These are phyloP conservation scores for Globisporangium mamillatum DNA, from an alignment of 352 stramenopile species.

Conservation along the genomic window DNA sequence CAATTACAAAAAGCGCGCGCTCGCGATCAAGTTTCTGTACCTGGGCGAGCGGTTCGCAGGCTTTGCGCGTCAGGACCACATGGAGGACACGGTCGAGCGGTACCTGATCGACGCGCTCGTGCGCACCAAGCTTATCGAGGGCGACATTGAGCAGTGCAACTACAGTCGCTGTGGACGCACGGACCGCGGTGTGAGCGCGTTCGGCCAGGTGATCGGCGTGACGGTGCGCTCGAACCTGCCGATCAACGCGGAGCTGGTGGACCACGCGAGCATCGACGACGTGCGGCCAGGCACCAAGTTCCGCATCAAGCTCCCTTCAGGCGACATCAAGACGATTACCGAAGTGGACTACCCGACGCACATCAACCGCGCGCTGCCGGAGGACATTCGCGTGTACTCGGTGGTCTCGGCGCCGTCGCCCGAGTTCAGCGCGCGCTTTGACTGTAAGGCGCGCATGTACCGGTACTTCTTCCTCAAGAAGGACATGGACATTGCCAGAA, in stretches of 20 bases:
- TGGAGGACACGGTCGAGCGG: constrained; percentile 92
- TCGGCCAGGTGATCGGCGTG: constrained; percentile 75
- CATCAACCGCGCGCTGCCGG: constrained; percentile 95
- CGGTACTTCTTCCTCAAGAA: constrained; percentile 95
- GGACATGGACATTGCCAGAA: constrained; percentile 73
- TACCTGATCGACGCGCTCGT: constrained; percentile 93
- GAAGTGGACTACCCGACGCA: constrained; percentile 97
- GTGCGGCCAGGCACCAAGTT: constrained; percentile 61
- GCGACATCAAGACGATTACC: constrained; percentile 65
- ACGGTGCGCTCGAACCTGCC: constrained; percentile 78
- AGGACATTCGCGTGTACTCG: constrained; percentile 80
- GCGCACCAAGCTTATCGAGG: constrained; percentile 88
- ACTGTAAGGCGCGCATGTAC: constrained; percentile 92
- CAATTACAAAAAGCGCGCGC: constrained; percentile 67
- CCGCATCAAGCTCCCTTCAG: constrained; percentile 49
- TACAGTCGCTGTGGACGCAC: constrained; percentile 98
- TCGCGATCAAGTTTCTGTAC: constrained; percentile 87
- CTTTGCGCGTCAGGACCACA: constrained; percentile 87
- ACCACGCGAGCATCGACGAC: constrained; percentile 61
- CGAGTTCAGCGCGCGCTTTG: constrained; percentile 96
- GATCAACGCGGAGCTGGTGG: constrained; percentile 55
- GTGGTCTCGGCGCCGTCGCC: constrained; percentile 73
- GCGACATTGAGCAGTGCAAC: constrained; percentile 60
- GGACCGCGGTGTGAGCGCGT: constrained; percentile 93
- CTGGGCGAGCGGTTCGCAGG: constrained; percentile 85